Evolutionary conservation across 2,329 filamentous ascomycete genomes (phyloP).

Genomic region (Alternaria sp.): DNA sequence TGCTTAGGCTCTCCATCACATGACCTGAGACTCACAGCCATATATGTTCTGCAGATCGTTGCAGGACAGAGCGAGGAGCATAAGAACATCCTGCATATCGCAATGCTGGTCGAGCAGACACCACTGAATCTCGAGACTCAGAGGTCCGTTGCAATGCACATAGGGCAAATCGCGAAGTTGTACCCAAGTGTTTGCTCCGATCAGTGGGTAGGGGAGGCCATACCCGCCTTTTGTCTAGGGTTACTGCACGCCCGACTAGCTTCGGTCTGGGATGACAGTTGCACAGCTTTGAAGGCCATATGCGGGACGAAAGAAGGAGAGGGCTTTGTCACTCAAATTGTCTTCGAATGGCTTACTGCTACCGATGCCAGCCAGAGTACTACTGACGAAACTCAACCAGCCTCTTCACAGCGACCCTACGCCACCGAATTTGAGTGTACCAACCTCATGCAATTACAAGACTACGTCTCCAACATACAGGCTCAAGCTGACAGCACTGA

Average conservation of each 20-base stretch:
- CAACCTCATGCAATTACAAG: conserved; percentile 67
- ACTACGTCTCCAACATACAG: conserved; percentile 28
- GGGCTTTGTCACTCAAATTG: conserved; percentile 72
- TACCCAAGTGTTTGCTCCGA: conserved; percentile 69
- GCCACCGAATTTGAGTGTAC: conserved; percentile 85
- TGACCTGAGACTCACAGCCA: conserved; percentile 73
- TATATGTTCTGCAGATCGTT: conserved; percentile 74
- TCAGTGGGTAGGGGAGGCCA: conserved; percentile 72
- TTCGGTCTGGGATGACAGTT: conserved; percentile 86
- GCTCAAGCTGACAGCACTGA: conserved; percentile 29
- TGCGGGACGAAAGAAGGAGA: conserved; percentile 75
- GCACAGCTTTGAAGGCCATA: conserved; percentile 77
- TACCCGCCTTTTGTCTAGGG: conserved; percentile 87
- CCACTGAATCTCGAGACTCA: conserved; percentile 78
- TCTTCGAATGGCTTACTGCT: conserved; percentile 75
- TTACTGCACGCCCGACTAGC: conserved; percentile 85
- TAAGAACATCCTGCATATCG: conserved; percentile 65
- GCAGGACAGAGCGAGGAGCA: conserved; percentile 59
- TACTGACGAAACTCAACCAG: conserved; percentile 15
- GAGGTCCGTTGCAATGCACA: conserved; percentile 81
- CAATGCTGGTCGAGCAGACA: conserved; percentile 81
- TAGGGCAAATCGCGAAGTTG: conserved; percentile 75
- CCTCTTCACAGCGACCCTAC: conserved; percentile 38
- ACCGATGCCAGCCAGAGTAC: conserved; percentile 21
- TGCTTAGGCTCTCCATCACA: conserved; percentile 81